phyloP scores from a whole-genome alignment of 2,329 filamentous ascomycete genomes.

The Fusarium luffae region DNA sequence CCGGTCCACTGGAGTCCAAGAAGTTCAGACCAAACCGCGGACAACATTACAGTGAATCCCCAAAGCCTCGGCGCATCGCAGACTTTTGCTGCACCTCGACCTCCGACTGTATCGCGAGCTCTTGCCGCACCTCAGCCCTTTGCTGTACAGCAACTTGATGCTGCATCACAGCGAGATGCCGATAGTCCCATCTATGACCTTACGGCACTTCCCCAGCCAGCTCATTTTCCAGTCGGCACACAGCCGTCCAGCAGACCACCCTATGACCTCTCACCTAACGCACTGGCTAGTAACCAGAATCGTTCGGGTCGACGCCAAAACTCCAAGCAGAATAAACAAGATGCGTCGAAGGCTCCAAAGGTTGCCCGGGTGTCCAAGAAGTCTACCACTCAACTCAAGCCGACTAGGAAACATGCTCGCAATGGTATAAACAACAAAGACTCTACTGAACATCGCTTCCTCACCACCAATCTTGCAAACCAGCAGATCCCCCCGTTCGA shows the following conservation, averaged over 20 bases:
- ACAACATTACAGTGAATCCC: neutral
- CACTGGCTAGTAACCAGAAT: neutral
- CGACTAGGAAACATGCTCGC: neutral
- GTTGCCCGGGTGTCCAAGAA: neutral
- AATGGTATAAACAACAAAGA: neutral
- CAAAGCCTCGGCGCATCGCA: neutral
- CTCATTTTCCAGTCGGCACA: neutral
- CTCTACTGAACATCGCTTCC: no score
- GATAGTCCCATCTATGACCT: constrained; percentile 7
- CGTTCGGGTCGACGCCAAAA: neutral
- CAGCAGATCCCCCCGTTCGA: constrained; percentile 4
- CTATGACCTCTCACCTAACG: constrained; percentile 3
- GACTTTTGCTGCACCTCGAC: neutral
- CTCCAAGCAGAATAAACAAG: neutral
- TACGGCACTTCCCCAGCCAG: neutral
- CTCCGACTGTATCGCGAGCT: neutral
- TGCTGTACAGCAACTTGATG: neutral
- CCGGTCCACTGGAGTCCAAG: neutral
- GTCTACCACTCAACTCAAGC: neutral
- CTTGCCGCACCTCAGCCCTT: neutral
- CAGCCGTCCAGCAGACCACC: neutral
- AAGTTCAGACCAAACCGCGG: neutral
- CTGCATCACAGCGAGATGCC: neutral
- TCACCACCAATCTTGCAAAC: neutral
- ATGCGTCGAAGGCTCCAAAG: constrained; percentile 11